phyloP scores from a whole-genome alignment of 1,139 yeast genomes.

The Hansenula sp. region DNA sequence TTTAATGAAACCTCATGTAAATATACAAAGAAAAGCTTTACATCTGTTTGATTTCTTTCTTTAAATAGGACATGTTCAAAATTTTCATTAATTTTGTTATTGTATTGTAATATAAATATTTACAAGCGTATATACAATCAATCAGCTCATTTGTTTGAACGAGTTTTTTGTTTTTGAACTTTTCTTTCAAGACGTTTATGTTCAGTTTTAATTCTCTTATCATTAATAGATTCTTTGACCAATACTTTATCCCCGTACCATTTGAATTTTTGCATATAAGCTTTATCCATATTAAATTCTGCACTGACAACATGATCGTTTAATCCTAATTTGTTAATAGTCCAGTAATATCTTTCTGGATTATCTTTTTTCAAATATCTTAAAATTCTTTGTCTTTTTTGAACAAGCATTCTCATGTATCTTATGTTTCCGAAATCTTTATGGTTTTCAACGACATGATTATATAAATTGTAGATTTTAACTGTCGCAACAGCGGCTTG shows the following conservation, averaged over 20 bases:
- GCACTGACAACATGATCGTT: constrained; percentile 72
- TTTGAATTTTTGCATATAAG: constrained; percentile 80
- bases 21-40: not conserved
- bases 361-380: constrained; percentile 76
- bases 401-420: constrained; percentile 75
- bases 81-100: not conserved
- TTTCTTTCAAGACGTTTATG: constrained; percentile 38
- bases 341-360: constrained; percentile 80
- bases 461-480: constrained; percentile 72
- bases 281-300: constrained; percentile 82
- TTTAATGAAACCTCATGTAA: not conserved
- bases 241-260: constrained; percentile 47
- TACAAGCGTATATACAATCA: constrained; percentile 17
- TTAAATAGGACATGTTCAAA: not conserved
- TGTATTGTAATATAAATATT: not conserved
- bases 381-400: constrained; percentile 79
- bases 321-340: constrained; percentile 83
- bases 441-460: constrained; percentile 67
- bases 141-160: constrained; percentile 19
- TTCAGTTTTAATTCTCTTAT: constrained; percentile 36
- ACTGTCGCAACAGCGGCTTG: constrained; percentile 91
- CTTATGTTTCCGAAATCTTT: constrained; percentile 74
- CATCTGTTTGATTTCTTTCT: not conserved
- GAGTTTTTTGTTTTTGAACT: constrained; percentile 22
- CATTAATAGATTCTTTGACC: constrained; percentile 41